Base-by-base conservation (phyloP, 768 basidiomycete genomes). In the Cystofilobasidium capitatum region DNA sequence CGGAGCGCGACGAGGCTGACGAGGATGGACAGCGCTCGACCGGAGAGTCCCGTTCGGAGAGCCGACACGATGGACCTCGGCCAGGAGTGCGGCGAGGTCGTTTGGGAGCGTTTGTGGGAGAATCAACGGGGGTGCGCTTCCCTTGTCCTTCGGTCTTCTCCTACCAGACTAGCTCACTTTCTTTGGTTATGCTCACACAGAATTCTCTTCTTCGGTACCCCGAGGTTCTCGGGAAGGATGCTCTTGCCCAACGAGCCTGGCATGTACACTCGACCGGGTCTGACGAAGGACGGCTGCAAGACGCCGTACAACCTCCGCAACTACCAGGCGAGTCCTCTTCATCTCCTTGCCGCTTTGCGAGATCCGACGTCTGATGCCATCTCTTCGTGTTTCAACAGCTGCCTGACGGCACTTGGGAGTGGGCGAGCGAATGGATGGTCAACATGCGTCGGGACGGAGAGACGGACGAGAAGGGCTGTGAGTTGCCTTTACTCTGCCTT, bases 381-480 rank as follows among this genome's bases (percentile, higher is more conserved):
- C 31, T 47, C 12, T 8, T 47, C 29, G 29, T 26, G 12, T 37
- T 16, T 33, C 10, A 13, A 13, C 36, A 67, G 66, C 66, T 68
- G 5, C 66, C 66, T 3, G 66, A 68, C 42, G 66, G 59, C 0
- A 58, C 66, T 36, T 68, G 66, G 66, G 49, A 49, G 29, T 68
- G 66, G 66, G 66, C 66, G n/a, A 57, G 51, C 26, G 29, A 62
- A 1, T 68, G 66, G 66, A 62, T 68, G 60, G 60, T 68, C 60
- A 68, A 68, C 61, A 68, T 68, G 66, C 51, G 62, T 14, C 54
- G 60, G 14, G 66, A 68, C 31, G 66, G 66, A 2, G 60, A 68
- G 66, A 68, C 66, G 44, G 66, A 68, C 40, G 66, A 68, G 44
- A 68, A 68, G 33, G 66, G 66, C 31, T 68, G 66, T 68, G 29